These are phyloP conservation scores for Pythium diclinum DNA, from an alignment of 352 stramenopile species.

Conservation along the genomic window DNA sequence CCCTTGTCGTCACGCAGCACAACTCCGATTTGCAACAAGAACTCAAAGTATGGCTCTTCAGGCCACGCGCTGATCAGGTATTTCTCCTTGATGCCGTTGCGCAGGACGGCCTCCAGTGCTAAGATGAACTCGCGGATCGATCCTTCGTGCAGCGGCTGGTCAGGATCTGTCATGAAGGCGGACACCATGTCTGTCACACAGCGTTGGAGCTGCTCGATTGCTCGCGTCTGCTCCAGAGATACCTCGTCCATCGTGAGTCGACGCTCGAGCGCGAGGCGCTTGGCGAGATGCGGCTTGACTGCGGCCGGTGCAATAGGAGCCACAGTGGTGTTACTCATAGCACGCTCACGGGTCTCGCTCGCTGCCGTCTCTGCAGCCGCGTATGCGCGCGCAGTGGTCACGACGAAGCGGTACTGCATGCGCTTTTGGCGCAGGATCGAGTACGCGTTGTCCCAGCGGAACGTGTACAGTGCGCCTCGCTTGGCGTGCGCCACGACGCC, in stretches of 20 bases:
- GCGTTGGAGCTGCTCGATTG: constrained; percentile 33
- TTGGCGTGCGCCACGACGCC: constrained; percentile 33
- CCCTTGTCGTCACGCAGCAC: constrained; percentile 70
- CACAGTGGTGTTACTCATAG: constrained; percentile 14
- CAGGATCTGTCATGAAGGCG: constrained; percentile 64
- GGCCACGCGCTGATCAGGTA: constrained; percentile 47
- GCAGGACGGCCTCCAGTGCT: constrained; percentile 59
- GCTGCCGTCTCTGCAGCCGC: constrained; percentile 48
- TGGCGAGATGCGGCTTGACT: constrained; percentile 37
- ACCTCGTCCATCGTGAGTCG: constrained; percentile 27
- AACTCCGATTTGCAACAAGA: constrained; percentile 52
- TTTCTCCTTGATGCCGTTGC: constrained; percentile 61
- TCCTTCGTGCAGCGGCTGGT: constrained; percentile 73
- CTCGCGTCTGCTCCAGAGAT: constrained; percentile 27
- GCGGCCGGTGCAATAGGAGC: constrained; percentile 3
- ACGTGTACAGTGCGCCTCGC: constrained; percentile 41
- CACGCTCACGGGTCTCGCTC: constrained; percentile 36
- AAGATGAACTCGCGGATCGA: constrained; percentile 56
- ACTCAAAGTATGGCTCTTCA: constrained; percentile 71
- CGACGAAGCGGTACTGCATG: constrained; percentile 54
- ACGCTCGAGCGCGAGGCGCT: constrained; percentile 37
- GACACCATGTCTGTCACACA: constrained; percentile 67
- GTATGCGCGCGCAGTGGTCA: constrained; percentile 39
- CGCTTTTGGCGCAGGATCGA: constrained; percentile 67
- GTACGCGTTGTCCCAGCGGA: constrained; percentile 78